phyloP scores from a whole-genome alignment of 441 rosid genomes.

The Raphanus hybrid region DNA sequence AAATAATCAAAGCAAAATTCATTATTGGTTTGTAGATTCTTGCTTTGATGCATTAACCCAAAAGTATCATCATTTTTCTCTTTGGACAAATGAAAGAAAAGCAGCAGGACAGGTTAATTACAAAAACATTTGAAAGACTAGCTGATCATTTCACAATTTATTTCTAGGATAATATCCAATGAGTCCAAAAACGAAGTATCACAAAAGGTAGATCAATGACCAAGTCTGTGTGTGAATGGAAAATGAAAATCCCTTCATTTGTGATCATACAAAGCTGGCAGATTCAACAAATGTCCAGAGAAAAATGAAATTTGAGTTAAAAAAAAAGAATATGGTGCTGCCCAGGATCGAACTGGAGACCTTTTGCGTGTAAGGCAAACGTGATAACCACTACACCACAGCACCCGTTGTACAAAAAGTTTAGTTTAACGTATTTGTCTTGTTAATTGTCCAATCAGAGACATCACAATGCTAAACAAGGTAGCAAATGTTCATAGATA shows the following conservation, averaged over 20 bases:
- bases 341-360: slow-evolving; percentile 87
- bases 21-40: too few species aligned
- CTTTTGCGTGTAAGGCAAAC: slow-evolving; percentile 82
- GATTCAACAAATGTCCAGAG: too few species aligned
- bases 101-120: neutral
- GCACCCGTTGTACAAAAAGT: slow-evolving; percentile 38
- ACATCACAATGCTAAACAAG: slow-evolving; percentile 8
- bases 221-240: neutral
- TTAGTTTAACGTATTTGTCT: neutral
- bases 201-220: neutral
- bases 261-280: too few species aligned
- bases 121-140: neutral
- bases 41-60: too few species aligned
- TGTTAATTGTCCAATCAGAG: neutral
- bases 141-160: too few species aligned
- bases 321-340: slow-evolving; percentile 50
- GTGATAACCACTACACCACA: slow-evolving; percentile 95
- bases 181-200: neutral
- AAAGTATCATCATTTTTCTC: neutral
- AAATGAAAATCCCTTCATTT: neutral
- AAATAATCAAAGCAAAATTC: too few species aligned
- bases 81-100: neutral
- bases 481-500: neutral
- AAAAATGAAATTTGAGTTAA: neutral
- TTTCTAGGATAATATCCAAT: too few species aligned